Evolutionary conservation across 306 rosid genomes (phyloP), one percentile per base, ranked within the genome.

Genomic region (Gastrolobium bilobum): DNA sequence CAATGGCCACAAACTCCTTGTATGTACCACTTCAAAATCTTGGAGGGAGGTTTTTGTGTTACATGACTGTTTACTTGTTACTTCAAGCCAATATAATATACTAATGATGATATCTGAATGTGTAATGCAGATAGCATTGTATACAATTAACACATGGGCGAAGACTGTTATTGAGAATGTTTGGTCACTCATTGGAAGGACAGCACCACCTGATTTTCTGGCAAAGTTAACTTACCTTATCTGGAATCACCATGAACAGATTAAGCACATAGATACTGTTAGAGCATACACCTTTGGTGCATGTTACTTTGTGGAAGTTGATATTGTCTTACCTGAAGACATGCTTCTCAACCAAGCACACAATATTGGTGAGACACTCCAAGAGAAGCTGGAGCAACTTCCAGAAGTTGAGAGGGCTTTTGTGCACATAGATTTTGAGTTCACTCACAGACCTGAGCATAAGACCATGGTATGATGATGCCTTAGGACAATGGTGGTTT

Each of bases 351-450:
- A 83, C 47, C 64, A 82, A 81, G 96, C 97, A 9, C 97, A 92
- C 79, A 86, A 92, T 62, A 92, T 92, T 47, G 97, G 94, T 0
- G 97, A 93, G 87, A 82, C 85, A 29, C 92, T 92, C 20, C 97
- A 93, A 76, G 93, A 75, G 78, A 90, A 93, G 76, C 79, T 93
- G 1, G 97, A 93, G 82, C 92, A 85, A 26, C 89, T 90, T 68
- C 89, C 91, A 9, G 94, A 90, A n/a, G 96, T 93, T 15, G 97
- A 93, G 68, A 81, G 94, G 64, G 97, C 97, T 63, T 93, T 93
- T 46, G 97, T 93, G 61, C 97, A 93, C 66, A 80, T 85, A 3
- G 97, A 93, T 85, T 93, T 89, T 57, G 97, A 93, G 82, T 90
- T 69, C 51, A 78, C 90, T 82, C 96, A 93, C 65, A 78, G 92